Base-by-base conservation (phyloP, 257 asterid genomes). In the Ballota nigra region DNA sequence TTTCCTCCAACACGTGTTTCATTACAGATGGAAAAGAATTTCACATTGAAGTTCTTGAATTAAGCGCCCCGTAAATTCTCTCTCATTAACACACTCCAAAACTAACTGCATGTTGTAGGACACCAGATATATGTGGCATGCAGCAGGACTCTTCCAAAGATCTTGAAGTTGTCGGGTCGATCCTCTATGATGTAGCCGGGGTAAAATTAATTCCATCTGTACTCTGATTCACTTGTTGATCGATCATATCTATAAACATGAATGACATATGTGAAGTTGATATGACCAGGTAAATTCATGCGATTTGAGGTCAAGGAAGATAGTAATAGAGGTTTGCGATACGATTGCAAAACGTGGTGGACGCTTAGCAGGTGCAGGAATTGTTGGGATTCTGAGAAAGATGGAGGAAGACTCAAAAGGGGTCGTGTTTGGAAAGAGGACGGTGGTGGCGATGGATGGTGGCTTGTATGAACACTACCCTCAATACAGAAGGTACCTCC, bases 401-500 rank as follows among this genome's bases (percentile, higher is more conserved):
- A 85, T 91, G 92, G 96, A 91, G 75, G 77, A 70, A 45, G 92
- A 91, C 64, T 82, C 89, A 0, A 77, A 80, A 66, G 90, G 90
- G 2, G 45, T 64, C 4, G 64, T 83, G 3, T 90, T 86, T 22
- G 96, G 94, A 33, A 88, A 87, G 79, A 83, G 92, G 57, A 81
- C 92, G 20, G 96, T 85, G 16, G 96, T 91, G 82, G 97, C 97
- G 0, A 88, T 88, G 94, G 97, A 91, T 41, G 97, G 97, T 13
- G 96, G 96, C 4, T 74, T 91, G 70, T 91, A 91, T 18, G 97
- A 90, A 76, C 84, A 90, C 70, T 86, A 86, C 73, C 93, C 90
- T 1, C 93, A 88, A 24, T 88, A 90, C 77, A 79, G 87, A 71
- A 77, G 38, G 4, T 82, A 88, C 76, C 86, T 90, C 28, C 87